Evolutionary conservation across 2,329 filamentous ascomycete species (phyloP), one percentile per base, ranked within the genome.

Genomic region (Aspergillus sp.): DNA sequence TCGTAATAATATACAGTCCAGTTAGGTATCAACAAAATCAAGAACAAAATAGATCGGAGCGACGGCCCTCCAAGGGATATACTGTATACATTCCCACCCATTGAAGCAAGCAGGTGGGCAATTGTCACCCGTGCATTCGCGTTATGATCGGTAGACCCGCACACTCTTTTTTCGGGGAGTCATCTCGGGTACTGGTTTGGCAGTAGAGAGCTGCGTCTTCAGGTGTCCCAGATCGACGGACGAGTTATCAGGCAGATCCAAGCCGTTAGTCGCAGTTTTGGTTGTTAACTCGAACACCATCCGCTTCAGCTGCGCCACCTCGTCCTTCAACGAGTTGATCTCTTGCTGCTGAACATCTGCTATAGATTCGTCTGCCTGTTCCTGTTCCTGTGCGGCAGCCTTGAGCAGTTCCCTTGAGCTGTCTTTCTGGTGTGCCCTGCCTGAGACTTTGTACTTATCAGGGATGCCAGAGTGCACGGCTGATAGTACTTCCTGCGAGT

Each of bases 231-330:
- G 22, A 17, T 54, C 52, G 4, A 24, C 41, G 10, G 52, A 47
- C 41, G 42, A 10, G n/a, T 55, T 32, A 8, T 51, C 19, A 13
- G 22, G 20, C 36, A 17, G 14, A 16, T 19, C 45, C 52, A 52
- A 13, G 53, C 42, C 20, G 43, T 43, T 56, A 49, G 26, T 56
- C 56, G 45, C 57, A 48, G 46, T 59, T 48, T 59, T 60, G 45
- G 59, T 48, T 13, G 47, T 60, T 4, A 69, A 54, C 44, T 65
- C 57, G 26, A 61, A 64, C 3, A 70, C 62, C 24, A 68, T 61
- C 13, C 60, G 53, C 17, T 65, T 68, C 45, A 71, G 57, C 36
- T 67, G 60, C 4, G 60, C 55, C 9, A 71, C 56, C 54, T 70
- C 67, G n/a, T 58, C 50, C 38, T 60, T 67, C 17, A 71, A 53